phyloP scores from a whole-genome alignment of 2,329 filamentous ascomycete genomes.

The Nemania sp. region DNA sequence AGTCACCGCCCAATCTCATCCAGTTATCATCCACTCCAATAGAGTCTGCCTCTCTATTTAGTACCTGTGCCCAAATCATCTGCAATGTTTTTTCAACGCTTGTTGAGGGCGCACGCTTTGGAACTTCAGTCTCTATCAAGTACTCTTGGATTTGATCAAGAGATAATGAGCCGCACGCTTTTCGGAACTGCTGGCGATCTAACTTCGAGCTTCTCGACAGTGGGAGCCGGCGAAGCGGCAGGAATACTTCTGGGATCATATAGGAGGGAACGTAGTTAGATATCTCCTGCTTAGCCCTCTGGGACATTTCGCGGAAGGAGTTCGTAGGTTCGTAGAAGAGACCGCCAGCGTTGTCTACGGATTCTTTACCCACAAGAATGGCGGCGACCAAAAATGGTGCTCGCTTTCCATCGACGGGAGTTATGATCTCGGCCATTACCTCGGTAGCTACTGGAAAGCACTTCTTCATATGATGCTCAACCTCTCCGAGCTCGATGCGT shows the following conservation, averaged over 20 bases:
- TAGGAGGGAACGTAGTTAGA: constrained; percentile 47
- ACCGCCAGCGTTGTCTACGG: background rate
- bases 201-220: constrained; percentile 48
- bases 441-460: constrained; percentile 11
- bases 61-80: constrained; percentile 56
- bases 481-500: constrained; percentile 39
- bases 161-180: constrained; percentile 48
- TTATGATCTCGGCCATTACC: constrained; percentile 25
- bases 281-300: background rate
- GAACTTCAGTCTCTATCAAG: background rate
- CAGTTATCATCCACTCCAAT: constrained; percentile 49
- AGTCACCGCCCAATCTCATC: constrained; percentile 56
- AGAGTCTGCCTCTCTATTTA: constrained; percentile 52
- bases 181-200: constrained; percentile 48
- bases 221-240: constrained; percentile 48
- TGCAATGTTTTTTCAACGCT: constrained; percentile 15
- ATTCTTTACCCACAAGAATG: background rate
- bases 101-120: constrained; percentile 22
- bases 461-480: constrained; percentile 30
- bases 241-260: constrained; percentile 53
- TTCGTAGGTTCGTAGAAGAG: constrained; percentile 20
- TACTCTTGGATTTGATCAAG: constrained; percentile 17
- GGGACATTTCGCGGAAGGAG: constrained; percentile 23
- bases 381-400: background rate
- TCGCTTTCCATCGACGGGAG: background rate